Base-by-base conservation (phyloP, 352 stramenopile genomes). In the Phytophthora syringae region DNA sequence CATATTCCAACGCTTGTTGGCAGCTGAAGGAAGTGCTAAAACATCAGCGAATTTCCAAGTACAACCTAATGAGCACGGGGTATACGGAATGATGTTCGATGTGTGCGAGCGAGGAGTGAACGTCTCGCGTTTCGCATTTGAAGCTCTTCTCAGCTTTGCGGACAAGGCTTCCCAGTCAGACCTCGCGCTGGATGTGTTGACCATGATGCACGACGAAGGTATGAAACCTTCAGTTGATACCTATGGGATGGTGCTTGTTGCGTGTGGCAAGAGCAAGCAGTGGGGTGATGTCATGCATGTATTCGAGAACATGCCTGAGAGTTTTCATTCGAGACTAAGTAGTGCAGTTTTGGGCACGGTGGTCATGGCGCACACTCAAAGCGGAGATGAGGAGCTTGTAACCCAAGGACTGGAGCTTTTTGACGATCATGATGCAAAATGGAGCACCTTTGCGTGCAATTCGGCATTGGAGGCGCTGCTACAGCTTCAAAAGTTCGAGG, bases 1-100 rank as follows among this genome's bases (percentile, higher is more conserved):
- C 40, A 88, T 92, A 47, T 92, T 92, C 63, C 79, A 84, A 56
- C 74, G 88, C 40, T 82, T 92, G 72, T 42, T 92, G 37, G 54
- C 52, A 42, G 60, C 84, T 43, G 72, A 79, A 36, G 66, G 79
- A 32, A 72, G 84, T 16, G n/a, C n/a, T 11, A 79, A 83, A 42
- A 71, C 85, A 25, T 87, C n/a, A 43, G 83, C 82, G 74, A 88
- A 89, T 50, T 82, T 34, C 16, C 44, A 86, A 52, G 77, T 74
- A 13, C 40, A 47, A 27, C 40, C 40, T 16, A 47, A 20, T 47
- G 40, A 72, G 81, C 49, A 85, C 72, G 50, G 76, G 69, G 16
- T 56, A 77, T 18, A 80, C 2, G 81, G 74, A 9, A 67, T 92
- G 44, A 56, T 89, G 60, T 72, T 69, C 13, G 78, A 79, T 28